Evolutionary conservation across 129 eudicot genomes (phyloP).

Genomic region (Tagetes patula): DNA sequence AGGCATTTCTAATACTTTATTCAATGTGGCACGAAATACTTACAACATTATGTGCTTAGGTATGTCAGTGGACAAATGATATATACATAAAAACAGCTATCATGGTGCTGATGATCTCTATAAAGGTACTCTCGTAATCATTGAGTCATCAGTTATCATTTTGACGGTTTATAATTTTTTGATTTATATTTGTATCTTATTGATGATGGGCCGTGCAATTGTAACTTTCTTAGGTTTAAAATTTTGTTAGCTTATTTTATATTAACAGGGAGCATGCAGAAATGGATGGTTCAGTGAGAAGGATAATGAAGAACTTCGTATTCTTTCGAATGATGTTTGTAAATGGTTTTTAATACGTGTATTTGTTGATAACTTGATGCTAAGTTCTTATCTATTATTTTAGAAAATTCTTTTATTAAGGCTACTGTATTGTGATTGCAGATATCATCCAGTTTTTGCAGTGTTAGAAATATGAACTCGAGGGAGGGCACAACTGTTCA

Average conservation of each 20-base stretch:
- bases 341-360: conserved; percentile 15
- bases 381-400: background rate
- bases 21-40: conserved; percentile 10
- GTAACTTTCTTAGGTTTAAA: conserved; percentile 10
- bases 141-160: background rate
- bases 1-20: conserved; percentile 24
- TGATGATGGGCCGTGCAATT: conserved; percentile 4
- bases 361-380: background rate
- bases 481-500: conserved; percentile 39
- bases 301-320: conserved; percentile 56
- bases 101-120: conserved; percentile 83
- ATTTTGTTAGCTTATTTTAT: conserved; percentile 24
- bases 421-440: conserved; percentile 29
- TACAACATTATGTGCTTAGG: conserved; percentile 40
- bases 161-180: conserved; percentile 1
- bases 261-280: conserved; percentile 76
- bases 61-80: conserved; percentile 51
- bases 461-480: conserved; percentile 40
- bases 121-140: conserved; percentile 54
- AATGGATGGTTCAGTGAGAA: conserved; percentile 63
- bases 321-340: conserved; percentile 58
- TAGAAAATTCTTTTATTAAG: conserved; percentile 10
- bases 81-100: conserved; percentile 46
- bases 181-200: background rate
- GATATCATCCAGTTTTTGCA: conserved; percentile 56